phyloP scores from a whole-genome alignment of 805 yeast genomes.

The Metschnikowia cubensis region DNA sequence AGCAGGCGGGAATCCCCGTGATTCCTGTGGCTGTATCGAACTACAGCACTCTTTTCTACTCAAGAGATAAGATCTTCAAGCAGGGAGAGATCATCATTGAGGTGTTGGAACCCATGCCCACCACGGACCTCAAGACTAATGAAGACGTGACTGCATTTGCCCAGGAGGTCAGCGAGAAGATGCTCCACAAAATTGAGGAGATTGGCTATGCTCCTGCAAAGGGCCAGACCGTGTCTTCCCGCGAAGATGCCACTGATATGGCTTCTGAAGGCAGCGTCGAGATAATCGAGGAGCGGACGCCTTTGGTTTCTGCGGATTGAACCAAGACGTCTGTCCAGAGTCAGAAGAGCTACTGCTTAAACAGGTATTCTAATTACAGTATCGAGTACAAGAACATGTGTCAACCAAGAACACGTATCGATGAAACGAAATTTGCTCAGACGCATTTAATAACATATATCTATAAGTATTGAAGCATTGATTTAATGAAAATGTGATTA shows the following conservation, averaged over 20 bases:
- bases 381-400: not conserved
- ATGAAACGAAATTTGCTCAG: too few species aligned
- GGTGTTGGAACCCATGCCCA: constrained; percentile 77
- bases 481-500: too few species aligned
- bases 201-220: constrained; percentile 36
- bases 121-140: constrained; percentile 58
- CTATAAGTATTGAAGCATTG: too few species aligned
- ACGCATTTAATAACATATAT: too few species aligned
- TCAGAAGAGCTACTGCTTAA: too few species aligned
- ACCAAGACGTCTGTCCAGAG: not conserved
- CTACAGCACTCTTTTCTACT: constrained; percentile 67
- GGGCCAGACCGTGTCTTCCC: constrained; percentile 1
- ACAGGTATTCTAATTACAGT: too few species aligned
- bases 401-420: too few species aligned
- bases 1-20: constrained; percentile 84
- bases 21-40: constrained; percentile 87
- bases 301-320: constrained; percentile 15
- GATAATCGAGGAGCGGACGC: constrained; percentile 17
- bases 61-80: constrained; percentile 61
- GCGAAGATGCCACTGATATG: constrained; percentile 2
- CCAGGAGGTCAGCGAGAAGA: constrained; percentile 50
- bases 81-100: constrained; percentile 72
- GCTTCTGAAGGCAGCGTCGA: constrained; percentile 15
- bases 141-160: constrained; percentile 67
- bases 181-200: constrained; percentile 43